Base-by-base conservation (phyloP, 208 protist species). In the Crithidia acanthocephali region DNA sequence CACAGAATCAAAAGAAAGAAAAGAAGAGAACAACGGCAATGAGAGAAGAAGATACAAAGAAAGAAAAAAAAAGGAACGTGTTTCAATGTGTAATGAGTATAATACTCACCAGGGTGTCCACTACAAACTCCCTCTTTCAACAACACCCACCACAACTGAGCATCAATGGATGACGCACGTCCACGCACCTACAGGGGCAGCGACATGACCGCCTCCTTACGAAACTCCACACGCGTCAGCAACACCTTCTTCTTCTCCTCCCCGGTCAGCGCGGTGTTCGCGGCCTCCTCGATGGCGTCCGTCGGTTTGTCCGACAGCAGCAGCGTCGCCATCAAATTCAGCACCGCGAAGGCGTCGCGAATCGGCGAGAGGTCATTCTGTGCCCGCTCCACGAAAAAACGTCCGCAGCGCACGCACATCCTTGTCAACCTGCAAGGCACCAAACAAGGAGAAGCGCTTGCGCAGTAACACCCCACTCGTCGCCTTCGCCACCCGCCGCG, bases 391-490 rank as follows among this genome's bases (percentile, higher is more conserved):
- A 84, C 51, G n/a, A 62, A 96, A 91, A 48, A 94, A 91, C 15
- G 70, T 68, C 9, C 87, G 87, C 11, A 96, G 50, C 20, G 79
- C 81, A 0, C 91, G 88, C 22, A 94, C 79, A 18, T 96, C 91
- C 65, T 92, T 90, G 67, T 96, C 91, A 0, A 92, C 65, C 72
- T 94, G 91, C 64, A 96, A 60, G 16, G 88, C 86, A 23, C 91
- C 91, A 53, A 85, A 94, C 16, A 80, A 52, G 68, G 73, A 92
- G 55, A 84, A 86, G 6, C 52, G 59, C 71, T 91, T 93, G 23
- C 86, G 76, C 56, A 85, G 23, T 10, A 91, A 74, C 37, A 86
- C 58, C 18, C 63, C 63, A 30, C 81, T 77, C 33, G 88, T 37
- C 11, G 42, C 51, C 25, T 45, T 50, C 47, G 76, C 75, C 1